These are phyloP conservation scores for button mushroom (Agaricus bisporus) DNA, from an alignment of 768 basidiomycete species.

Conservation along the genomic window DNA sequence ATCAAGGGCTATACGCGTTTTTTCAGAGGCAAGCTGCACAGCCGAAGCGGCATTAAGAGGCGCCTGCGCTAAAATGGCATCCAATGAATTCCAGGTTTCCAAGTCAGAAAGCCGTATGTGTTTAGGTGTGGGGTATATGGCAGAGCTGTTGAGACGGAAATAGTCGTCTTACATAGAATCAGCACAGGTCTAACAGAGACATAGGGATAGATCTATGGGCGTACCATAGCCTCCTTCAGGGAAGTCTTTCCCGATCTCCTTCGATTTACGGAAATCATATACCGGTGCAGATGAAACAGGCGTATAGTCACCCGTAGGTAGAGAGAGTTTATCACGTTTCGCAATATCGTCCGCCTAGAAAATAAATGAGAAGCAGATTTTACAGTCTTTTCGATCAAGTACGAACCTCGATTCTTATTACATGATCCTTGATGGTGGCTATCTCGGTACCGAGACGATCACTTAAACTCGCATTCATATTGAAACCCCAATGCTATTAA, in stretches of 20 bases:
- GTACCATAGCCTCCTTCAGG: constrained; percentile 58
- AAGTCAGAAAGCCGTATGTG: constrained; percentile 41
- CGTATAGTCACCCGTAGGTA: constrained; percentile 49
- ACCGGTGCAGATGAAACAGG: constrained; percentile 38
- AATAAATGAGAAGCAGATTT: not conserved
- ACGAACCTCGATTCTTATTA: constrained; percentile 32
- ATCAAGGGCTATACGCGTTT: constrained; percentile 51
- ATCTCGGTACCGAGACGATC: constrained; percentile 27
- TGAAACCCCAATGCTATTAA: constrained; percentile 75
- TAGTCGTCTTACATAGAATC: constrained; percentile 48
- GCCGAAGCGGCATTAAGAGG: constrained; percentile 34
- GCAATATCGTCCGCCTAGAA: constrained; percentile 48
- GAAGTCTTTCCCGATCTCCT: constrained; percentile 51
- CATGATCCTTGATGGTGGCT: constrained; percentile 46
- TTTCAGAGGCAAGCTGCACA: constrained; percentile 47
- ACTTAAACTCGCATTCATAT: constrained; percentile 62
- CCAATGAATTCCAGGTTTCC: constrained; percentile 39
- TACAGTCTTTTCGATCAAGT: not conserved
- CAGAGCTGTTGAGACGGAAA: constrained; percentile 44
- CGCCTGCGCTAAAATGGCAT: constrained; percentile 31
- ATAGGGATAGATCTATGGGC: not conserved
- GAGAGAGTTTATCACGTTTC: constrained; percentile 40
- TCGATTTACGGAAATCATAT: constrained; percentile 40
- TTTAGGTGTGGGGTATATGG: constrained; percentile 34
- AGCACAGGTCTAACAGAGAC: not conserved